Evolutionary conservation across 345 rosid genomes (phyloP), one percentile per base, ranked within the genome.

Genomic region (Microthlaspi erraticum): DNA sequence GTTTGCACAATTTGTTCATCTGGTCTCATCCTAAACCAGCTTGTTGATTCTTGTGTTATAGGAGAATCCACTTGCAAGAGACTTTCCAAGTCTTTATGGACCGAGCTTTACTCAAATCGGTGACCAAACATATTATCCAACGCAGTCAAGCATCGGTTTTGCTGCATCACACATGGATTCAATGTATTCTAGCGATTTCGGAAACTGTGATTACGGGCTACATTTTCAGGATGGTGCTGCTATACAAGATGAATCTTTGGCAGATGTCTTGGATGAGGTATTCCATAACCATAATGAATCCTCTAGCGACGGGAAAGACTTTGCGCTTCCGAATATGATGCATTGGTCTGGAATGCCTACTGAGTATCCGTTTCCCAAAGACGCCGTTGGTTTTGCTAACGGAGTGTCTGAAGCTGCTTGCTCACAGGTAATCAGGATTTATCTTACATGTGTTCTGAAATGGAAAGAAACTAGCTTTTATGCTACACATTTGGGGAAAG

Each of bases 171-270:
- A 59, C 65, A 60, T 86, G 68, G 86, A 76, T 78, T 83, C 93
- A 1, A 89, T 84, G 63, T 89, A 76, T 70, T 83, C 81, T 19
- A 78, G 78, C 77, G 94, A 93, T 75, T 89, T 93, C 71, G 96
- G 97, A 73, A 81, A 81, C 74, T 72, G 61, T 68, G 71, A 71
- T 53, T 80, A 61, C 32, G 88, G 84, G 37, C 41, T 80, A 56
- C 37, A 12, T 63, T 84, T 83, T 71, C 88, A 64, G 44, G 96
- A 87, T 79, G 89, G 87, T 43, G 81, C 83, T 5, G 18, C 80
- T 72, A 83, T 78, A 49, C 88, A 78, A 26, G 93, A 90, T 77
- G 80, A 77, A 29, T 72, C 83, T 20, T 55, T 88, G 17, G 56
- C 79, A 10, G 83, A 83, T 3, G 58, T 87, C 64, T 80, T 84